phyloP scores from a whole-genome alignment of 2,329 filamentous ascomycete species.

The Periconia sp. region DNA sequence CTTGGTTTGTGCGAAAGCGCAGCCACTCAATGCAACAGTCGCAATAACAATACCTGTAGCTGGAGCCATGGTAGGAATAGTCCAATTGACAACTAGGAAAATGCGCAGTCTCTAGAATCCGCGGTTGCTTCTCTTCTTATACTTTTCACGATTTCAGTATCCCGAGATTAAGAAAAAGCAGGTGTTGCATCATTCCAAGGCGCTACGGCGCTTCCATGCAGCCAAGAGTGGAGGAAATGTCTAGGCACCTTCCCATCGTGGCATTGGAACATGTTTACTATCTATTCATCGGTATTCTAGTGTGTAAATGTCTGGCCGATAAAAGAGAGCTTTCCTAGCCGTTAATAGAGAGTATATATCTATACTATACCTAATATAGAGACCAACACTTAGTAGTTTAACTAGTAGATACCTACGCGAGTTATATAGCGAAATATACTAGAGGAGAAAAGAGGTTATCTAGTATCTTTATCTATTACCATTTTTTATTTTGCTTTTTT shows the following conservation, averaged over 20 bases:
- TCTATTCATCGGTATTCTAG: background rate
- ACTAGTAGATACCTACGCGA: too few relatives aligned
- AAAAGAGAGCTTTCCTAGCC: background rate
- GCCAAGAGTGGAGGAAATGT: background rate
- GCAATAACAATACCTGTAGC: background rate
- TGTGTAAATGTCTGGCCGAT: background rate
- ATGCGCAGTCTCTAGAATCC: background rate
- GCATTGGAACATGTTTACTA: background rate
- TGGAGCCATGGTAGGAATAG: background rate
- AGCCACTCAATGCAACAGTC: background rate
- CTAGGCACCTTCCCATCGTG: background rate
- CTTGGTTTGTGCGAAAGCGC: conserved; percentile 8
- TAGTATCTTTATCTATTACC: too few relatives aligned
- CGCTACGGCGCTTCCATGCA: background rate
- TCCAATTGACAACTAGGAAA: background rate
- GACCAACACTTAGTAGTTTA: too few relatives aligned
- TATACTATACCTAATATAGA: too few relatives aligned
- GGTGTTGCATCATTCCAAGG: background rate
- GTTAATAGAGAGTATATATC: too few relatives aligned
- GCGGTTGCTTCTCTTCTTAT: background rate
- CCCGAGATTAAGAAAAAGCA: background rate
- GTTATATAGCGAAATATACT: too few relatives aligned
- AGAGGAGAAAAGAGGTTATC: too few relatives aligned
- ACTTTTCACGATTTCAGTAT: background rate
- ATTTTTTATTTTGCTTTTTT: too few relatives aligned